Base-by-base conservation (phyloP, 208 protist species). In the Trypanosoma theileri region DNA sequence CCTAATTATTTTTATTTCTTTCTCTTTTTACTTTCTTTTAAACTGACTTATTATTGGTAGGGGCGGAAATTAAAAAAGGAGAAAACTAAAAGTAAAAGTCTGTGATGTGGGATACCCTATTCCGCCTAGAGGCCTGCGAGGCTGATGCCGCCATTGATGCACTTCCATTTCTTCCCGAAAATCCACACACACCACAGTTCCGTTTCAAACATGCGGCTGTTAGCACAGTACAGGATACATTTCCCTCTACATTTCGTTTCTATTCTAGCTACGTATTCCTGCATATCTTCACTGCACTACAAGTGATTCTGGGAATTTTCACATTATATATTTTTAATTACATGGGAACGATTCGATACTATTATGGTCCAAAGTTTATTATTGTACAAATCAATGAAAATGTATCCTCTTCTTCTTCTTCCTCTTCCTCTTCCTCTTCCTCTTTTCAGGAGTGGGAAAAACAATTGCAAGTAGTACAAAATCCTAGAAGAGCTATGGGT, bases 281-380 rank as follows among this genome's bases (percentile, higher is more conserved):
- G 4, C 17, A 70, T 6, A 48, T 76, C 8, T 76, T 81, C 53
- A 73, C 69, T 14, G 69, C 65, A 22, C 52, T 76, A 12, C 75
- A 81, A 26, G 22, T 70, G 3, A 16, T 76, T 24, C 42, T 76
- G 22, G 63, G 40, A 21, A 45, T 74, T 7, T 67, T 81, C 9
- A 81, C 65, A 14, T 51, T 81, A 21, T 53, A 66, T 19, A 35
- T 81, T 41, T 81, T 72, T 65, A 81, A 81, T 60, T 81, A 81
- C 57, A 13, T 81, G 14, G 53, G 56, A 22, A 72, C 64, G 11
- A 22, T 72, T 21, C 73, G 73, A 12, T 63, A 79, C 24, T 55
- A 67, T 51, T 73, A 67, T 21, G 57, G 59, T n/a, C 52, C 45
- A n/a, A 10, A 4, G 0, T 11, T 57, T 46, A 48, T 31, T 14